Percentiles rank a stretch among this genome's conserved stretches.
Evolutionary conservation across 352 stramenopile genomes (phyloP).

Genomic region (Pythium angustatum): DNA sequence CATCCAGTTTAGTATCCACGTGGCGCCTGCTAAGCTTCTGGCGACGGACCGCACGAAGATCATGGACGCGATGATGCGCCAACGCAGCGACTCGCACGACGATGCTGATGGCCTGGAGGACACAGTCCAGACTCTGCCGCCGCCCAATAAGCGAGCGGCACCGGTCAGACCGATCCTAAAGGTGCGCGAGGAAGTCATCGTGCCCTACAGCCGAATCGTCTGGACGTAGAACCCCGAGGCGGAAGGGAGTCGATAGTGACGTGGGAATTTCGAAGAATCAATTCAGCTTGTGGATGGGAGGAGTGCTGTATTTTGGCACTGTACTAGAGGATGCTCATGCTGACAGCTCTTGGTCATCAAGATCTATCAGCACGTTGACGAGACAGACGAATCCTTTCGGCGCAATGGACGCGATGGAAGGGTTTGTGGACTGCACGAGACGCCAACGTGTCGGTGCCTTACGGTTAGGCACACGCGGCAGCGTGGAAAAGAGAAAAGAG

Average conservation of each 20-base stretch:
- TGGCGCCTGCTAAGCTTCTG: conserved; percentile 3
- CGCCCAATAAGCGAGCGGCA: conserved; percentile 43
- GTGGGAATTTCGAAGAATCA: not conserved
- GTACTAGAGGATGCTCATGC: no score
- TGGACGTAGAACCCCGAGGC: conserved; percentile 1
- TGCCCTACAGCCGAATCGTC: conserved; percentile 6
- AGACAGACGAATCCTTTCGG: no score
- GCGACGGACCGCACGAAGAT: conserved; percentile 35
- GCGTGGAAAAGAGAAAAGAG: no score
- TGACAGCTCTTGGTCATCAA: no score
- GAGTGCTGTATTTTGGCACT: no score
- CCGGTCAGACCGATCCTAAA: conserved; percentile 66
- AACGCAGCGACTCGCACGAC: conserved; percentile 11
- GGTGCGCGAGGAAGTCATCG: conserved; percentile 36
- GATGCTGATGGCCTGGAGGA: conserved; percentile 18
- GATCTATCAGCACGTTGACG: no score
- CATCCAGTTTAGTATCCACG: not conserved
- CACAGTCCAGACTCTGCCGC: conserved; percentile 26
- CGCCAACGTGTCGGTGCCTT: no score
- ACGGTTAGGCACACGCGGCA: no score
- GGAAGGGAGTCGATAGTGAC: not conserved
- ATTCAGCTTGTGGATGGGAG: not conserved
- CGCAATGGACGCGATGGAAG: no score
- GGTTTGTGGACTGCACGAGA: no score
- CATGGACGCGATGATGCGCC: conserved; percentile 20